Percentiles rank a stretch among this genome's conserved stretches.
Conservation (phyloP, 2,329 filamentous ascomycete genomes). For the Clonostachys chloroleuca region DNA sequence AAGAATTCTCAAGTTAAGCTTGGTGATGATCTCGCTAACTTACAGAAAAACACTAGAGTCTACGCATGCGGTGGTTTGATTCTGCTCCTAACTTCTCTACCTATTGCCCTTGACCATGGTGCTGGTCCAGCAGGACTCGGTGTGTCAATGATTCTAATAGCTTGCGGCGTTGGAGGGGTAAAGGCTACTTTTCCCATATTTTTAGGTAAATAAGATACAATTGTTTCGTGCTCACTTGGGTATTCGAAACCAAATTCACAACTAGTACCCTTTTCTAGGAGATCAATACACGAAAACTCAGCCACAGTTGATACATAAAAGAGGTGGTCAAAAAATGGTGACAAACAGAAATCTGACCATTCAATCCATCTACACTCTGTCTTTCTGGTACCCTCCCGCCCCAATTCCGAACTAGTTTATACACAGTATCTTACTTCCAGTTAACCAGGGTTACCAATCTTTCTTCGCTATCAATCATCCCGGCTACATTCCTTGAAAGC, state of each 20-base stretch:
- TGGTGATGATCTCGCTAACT: too few species aligned
- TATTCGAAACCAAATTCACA: too few species aligned
- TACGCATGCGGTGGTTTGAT: constrained; percentile 55
- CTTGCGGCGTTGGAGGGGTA: constrained; percentile 64
- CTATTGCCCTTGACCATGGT: constrained; percentile 23
- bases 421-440: too few species aligned
- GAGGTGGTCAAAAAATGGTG: too few species aligned
- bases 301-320: constrained; percentile 24
- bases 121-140: constrained; percentile 45
- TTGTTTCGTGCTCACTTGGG: too few species aligned
- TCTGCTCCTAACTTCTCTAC: constrained; percentile 44
- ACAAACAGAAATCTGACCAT: too few species aligned
- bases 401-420: too few species aligned
- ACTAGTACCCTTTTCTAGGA: constrained; percentile 25
- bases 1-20: not conserved
- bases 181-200: constrained; percentile 57
- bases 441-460: constrained; percentile 51
- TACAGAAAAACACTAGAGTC: constrained; percentile 15
- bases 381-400: too few species aligned
- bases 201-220: constrained; percentile 5
- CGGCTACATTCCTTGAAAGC: constrained; percentile 56
- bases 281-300: constrained; percentile 34
- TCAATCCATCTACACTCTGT: too few species aligned
- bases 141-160: constrained; percentile 55
- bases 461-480: constrained; percentile 54